phyloP scores from a whole-genome alignment of 257 asterid species.

The Solanum dulcamara region DNA sequence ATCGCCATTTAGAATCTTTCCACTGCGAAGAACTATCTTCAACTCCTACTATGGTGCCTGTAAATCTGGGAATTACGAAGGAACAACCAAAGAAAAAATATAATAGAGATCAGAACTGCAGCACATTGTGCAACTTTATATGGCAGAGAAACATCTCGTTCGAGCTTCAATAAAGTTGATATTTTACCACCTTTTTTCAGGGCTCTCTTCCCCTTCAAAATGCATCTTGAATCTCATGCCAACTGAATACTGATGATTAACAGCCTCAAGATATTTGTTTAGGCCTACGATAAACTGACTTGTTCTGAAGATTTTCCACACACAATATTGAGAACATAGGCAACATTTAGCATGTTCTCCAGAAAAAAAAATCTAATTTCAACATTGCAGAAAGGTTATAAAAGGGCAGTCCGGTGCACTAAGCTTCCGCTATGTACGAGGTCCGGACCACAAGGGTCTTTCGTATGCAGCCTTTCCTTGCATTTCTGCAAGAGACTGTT shows the following conservation, averaged over 20 bases:
- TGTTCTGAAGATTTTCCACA: slow-evolving; percentile 24
- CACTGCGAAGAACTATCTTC: slow-evolving; percentile 54
- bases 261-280: slow-evolving; percentile 64
- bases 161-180: background rate
- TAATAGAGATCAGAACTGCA: background rate
- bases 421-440: background rate
- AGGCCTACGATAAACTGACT: slow-evolving; percentile 76
- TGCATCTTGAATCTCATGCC: slow-evolving; percentile 79
- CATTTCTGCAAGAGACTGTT: background rate
- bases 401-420: background rate
- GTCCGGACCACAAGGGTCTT: background rate
- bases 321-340: background rate
- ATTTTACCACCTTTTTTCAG: slow-evolving; percentile 50
- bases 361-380: background rate
- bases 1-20: slow-evolving; percentile 64
- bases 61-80: slow-evolving; percentile 34
- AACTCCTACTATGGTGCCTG: slow-evolving; percentile 68
- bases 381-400: background rate
- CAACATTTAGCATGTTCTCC: background rate
- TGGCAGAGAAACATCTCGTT: background rate
- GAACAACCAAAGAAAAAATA: background rate
- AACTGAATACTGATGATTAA: slow-evolving; percentile 42
- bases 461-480: background rate
- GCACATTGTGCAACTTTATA: background rate
- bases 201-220: slow-evolving; percentile 77